Evolutionary conservation across 2,329 filamentous ascomycete genomes (phyloP).

Genomic region (Exophiala dermatitidis): DNA sequence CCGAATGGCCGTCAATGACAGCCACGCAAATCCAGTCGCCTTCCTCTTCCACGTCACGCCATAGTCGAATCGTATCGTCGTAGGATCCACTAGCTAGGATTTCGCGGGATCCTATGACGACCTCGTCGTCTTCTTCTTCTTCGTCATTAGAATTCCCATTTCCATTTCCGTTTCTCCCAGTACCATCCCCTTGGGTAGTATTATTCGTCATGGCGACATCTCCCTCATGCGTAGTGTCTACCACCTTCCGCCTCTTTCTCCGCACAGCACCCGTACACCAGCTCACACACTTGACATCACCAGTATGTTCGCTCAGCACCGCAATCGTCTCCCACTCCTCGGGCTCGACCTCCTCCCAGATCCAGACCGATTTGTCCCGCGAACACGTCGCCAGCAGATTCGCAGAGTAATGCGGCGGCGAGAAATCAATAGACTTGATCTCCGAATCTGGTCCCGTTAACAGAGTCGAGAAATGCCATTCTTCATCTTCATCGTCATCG

Average conservation of each 20-base stretch:
- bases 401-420: conserved; percentile 49
- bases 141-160: not conserved
- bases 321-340: conserved; percentile 97
- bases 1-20: conserved; percentile 68
- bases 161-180: not conserved
- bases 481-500: conserved; percentile 57
- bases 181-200: not conserved
- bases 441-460: conserved; percentile 94
- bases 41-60: conserved; percentile 63
- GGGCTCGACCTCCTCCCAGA: conserved; percentile 91
- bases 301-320: conserved; percentile 87
- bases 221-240: not conserved
- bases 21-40: conserved; percentile 93
- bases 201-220: conserved; percentile 14
- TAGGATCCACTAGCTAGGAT: conserved; percentile 87
- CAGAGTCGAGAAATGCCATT: conserved; percentile 88
- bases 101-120: conserved; percentile 40
- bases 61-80: conserved; percentile 82
- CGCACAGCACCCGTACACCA: conserved; percentile 67
- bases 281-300: conserved; percentile 86
- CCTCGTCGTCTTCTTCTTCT: conserved; percentile 13
- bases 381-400: conserved; percentile 82
- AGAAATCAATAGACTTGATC: conserved; percentile 70
- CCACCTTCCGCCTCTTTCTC: conserved; percentile 15
- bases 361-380: conserved; percentile 92